Evolutionary conservation across 148 eudicot species (phyloP).

Genomic region (Persicaria tinctoria): DNA sequence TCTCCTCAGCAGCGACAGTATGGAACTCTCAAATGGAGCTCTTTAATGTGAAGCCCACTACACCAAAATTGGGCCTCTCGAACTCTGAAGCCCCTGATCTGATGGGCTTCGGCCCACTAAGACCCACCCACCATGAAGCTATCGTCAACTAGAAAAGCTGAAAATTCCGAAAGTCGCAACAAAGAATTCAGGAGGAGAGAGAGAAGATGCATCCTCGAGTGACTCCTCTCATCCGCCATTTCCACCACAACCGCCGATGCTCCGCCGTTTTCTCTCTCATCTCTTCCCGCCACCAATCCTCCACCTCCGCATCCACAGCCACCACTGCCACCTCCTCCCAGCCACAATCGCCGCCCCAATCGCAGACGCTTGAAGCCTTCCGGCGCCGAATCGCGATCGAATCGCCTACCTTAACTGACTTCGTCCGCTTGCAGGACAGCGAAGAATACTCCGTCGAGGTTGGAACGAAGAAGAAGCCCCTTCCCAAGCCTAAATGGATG

Average conservation of each 20-base stretch:
- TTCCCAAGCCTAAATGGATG: constrained; percentile 98
- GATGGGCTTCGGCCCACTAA: too few species aligned
- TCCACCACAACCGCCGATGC: constrained; percentile 19
- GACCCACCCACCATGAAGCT: too few species aligned
- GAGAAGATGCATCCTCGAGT: constrained; percentile 26
- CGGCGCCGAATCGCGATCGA: constrained; percentile 77
- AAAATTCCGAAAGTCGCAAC: not conserved
- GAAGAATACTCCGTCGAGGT: constrained; percentile 76
- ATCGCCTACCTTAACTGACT: constrained; percentile 51
- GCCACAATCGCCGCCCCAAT: constrained; percentile 19
- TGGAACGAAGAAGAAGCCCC: constrained; percentile 79
- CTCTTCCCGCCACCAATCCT: constrained; percentile 15
- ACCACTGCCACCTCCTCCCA: constrained; percentile 16
- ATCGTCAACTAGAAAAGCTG: not conserved
- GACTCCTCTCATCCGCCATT: constrained; percentile 34
- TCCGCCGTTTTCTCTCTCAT: constrained; percentile 19
- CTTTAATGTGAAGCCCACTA: too few species aligned
- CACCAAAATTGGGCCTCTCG: too few species aligned
- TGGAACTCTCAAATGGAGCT: too few species aligned
- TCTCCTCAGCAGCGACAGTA: too few species aligned
- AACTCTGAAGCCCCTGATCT: too few species aligned
- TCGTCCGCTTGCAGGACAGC: constrained; percentile 31
- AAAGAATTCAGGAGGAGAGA: not conserved
- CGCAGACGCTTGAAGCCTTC: constrained; percentile 52
- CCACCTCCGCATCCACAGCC: not conserved